Base-by-base conservation (phyloP, 169 alveolate species). In the Amoebophrya sp. region DNA sequence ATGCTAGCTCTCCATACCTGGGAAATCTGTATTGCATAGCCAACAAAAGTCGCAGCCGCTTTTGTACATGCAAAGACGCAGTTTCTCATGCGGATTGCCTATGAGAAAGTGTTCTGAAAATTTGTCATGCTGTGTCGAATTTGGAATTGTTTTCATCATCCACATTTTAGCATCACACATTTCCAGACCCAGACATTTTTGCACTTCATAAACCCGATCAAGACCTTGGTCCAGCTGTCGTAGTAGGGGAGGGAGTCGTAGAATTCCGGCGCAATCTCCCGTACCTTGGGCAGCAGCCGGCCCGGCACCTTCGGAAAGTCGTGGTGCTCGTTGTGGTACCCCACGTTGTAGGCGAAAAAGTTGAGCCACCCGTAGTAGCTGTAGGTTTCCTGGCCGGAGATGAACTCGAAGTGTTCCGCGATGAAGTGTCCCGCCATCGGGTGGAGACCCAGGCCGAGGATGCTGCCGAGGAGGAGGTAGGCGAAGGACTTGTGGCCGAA, bases 301-400 rank as follows among this genome's bases (percentile, higher is more conserved):
- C 96, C 95, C 0, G 96, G 95, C 66, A 95, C 93, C 47, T 90
- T 66, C 23, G 95, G 96, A 93, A 95, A 95, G 92, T 95, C 97
- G 93, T 95, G 97, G 92, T 95, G 97, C 93, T 95, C 97, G 53
- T 93, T 94, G 91, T 96, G 98, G 92, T 96, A 96, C 39, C 98
- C 98, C 35, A 94, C 95, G 89, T 95, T 95, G 91, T 93, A 95
- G 40, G 95, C 91, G 39, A 96, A 77, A 40, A 92, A 92, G 91
- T 96, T 96, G 40, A 94, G 88, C 77, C 95, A 94, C 18, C 98
- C 98, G 90, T 95, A 94, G 90, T 95, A 95, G 83, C 95, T 92
- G 93, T 92, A 95, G 39, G 97, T 96, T 92, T 96, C 97, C 92
- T 94, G 93, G 32, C 93, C 92, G 0, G 32, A 39, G 23, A 77